Evolutionary conservation across 2,329 filamentous ascomycete species (phyloP), one percentile per base, ranked within the genome.

Genomic region (Phialocephala subalpina): DNA sequence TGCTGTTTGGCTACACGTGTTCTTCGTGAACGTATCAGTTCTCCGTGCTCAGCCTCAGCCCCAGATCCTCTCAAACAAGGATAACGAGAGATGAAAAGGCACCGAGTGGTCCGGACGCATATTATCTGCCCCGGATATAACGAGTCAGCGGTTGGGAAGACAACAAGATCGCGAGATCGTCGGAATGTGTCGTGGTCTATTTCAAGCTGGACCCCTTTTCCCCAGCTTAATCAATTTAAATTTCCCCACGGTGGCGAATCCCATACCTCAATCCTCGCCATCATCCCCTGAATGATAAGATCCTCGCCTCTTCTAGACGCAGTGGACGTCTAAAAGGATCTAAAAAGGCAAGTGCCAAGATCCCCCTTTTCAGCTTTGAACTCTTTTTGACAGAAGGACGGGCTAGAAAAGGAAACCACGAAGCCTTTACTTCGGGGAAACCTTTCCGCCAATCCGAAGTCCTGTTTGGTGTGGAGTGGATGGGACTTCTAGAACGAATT

Each of bases 221-320:
- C 45, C 45, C 45, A 49, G 20, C 4, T 42, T 6, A 4, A 14
- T 16, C 12, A n/a, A 14, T 42, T 14, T 22, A 25, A 27, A 27
- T 33, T 53, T 53, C 49, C 49, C 49, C 49, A 53, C 49, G 49
- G 49, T 14, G 25, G 49, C 45, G 45, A 49, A 49, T 49, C 22
- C 7, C 20, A 12, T 22, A n/a, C n/a, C n/a, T n/a, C n/a, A n/a
- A n/a, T n/a, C n/a, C n/a, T 20, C 20, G 7, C 11, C 22, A 11
- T 22, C 6, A 22, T 8, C n/a, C 22, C 9, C n/a, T n/a, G 4
- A 49, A 12, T 25, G 45, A 49, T 49, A 49, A 25, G 45, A 25
- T 49, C 45, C 20, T 49, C 45, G 25, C 8, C 45, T 49, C n/a
- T 2, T 49, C 20, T 16, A 6, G 5, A 22, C 11, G 20, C 18